phyloP scores from a whole-genome alignment of 257 asterid species.

The Cruciata laevipes region DNA sequence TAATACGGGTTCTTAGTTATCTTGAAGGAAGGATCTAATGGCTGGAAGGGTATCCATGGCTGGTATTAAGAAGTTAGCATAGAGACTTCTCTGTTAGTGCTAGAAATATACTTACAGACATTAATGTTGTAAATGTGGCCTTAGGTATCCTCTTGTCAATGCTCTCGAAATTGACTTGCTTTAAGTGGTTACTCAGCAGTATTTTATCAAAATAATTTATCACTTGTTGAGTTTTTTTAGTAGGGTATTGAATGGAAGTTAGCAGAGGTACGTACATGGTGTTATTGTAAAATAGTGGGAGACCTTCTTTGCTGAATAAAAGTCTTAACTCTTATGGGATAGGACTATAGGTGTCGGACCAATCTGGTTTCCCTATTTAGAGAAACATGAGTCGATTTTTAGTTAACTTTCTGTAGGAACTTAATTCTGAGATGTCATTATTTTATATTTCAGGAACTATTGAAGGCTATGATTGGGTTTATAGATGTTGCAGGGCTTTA shows the following conservation, averaged over 20 bases:
- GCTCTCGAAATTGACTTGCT: background rate
- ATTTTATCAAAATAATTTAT: background rate
- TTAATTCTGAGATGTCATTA: conserved; percentile 6
- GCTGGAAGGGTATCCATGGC: background rate
- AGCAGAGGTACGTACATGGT: background rate
- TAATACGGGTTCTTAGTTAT: background rate
- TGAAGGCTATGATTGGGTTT: conserved; percentile 93
- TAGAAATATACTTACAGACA: background rate
- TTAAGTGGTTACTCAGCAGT: background rate
- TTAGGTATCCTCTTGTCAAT: background rate
- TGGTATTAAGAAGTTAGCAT: background rate
- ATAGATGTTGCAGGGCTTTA: conserved; percentile 95
- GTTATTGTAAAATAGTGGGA: background rate
- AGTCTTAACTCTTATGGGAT: too few relatives aligned
- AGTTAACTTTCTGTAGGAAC: background rate
- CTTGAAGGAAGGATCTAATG: background rate
- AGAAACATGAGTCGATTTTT: too few relatives aligned
- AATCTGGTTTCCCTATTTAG: too few relatives aligned
- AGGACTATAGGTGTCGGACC: background rate
- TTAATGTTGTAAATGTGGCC: background rate
- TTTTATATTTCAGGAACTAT: conserved; percentile 50
- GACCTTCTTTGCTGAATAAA: background rate
- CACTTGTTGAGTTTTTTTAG: background rate
- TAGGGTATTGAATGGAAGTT: background rate
- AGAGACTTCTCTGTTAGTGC: background rate